phyloP scores from a whole-genome alignment of 2,329 filamentous ascomycete species.

The Fonsecaea multimorphosa region DNA sequence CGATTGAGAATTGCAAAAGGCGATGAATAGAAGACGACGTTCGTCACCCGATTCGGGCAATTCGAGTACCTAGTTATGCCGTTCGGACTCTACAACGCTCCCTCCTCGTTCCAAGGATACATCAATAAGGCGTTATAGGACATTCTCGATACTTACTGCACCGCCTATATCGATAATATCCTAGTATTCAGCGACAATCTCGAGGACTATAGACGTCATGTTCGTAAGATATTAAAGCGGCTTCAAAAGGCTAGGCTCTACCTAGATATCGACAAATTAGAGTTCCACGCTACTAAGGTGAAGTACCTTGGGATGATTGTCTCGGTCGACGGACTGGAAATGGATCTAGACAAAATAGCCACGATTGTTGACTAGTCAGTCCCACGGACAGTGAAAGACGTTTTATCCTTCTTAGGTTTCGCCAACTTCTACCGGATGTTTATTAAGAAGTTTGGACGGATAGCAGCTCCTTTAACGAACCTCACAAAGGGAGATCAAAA shows the following conservation, averaged over 20 bases:
- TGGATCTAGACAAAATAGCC: background rate
- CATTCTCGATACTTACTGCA: slow-evolving; percentile 28
- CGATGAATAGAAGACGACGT: slow-evolving; percentile 37
- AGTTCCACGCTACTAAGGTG: background rate
- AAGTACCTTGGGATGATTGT: slow-evolving; percentile 2
- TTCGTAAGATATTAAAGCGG: background rate
- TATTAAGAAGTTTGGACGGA: background rate
- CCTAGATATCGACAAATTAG: background rate
- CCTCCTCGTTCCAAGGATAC: slow-evolving; percentile 30
- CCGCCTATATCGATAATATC: slow-evolving; percentile 37
- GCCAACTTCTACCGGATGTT: slow-evolving; percentile 1
- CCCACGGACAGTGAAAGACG: background rate
- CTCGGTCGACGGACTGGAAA: background rate
- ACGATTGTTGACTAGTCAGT: background rate
- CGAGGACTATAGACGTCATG: background rate
- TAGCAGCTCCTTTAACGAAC: background rate
- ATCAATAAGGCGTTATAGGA: slow-evolving; percentile 35
- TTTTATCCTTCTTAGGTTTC: background rate
- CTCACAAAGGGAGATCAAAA: background rate
- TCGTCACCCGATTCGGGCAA: slow-evolving; percentile 29
- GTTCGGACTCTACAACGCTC: slow-evolving; percentile 35
- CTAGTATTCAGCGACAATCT: slow-evolving; percentile 26
- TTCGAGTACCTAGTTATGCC: slow-evolving; percentile 38
- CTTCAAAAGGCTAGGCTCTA: background rate
- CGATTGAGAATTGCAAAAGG: slow-evolving; percentile 27